phyloP scores from a whole-genome alignment of 176 grass and related monocot species.

The Saccharum officinarum region DNA sequence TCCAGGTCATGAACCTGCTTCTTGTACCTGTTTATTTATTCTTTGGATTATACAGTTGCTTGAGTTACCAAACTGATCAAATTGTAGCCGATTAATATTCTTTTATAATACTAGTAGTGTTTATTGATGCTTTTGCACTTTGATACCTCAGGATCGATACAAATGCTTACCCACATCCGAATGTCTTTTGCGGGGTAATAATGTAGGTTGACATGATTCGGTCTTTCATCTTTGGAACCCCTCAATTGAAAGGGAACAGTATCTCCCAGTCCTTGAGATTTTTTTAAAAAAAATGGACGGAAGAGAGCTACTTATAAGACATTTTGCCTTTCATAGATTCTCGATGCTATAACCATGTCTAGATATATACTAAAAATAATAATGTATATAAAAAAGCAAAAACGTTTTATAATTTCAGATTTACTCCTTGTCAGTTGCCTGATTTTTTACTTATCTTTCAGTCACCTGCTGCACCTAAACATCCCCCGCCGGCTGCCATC shows the following conservation, averaged over 20 bases:
- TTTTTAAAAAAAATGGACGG: background rate
- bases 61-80: constrained; percentile 33
- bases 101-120: constrained; percentile 21
- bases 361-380: background rate
- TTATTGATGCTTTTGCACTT: background rate
- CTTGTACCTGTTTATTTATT: constrained; percentile 44
- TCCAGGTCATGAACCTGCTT: constrained; percentile 39
- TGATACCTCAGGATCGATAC: background rate
- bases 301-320: background rate
- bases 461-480: no score
- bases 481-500: no score
- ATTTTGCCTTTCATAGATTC: no score
- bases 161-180: background rate
- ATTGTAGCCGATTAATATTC: constrained; percentile 34
- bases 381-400: background rate
- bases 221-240: no score
- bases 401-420: background rate
- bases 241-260: background rate
- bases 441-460: no score
- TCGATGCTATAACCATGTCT: no score
- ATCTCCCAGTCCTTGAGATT: background rate
- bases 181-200: no score
- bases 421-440: no score
- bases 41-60: constrained; percentile 38
- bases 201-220: no score